Base-by-base conservation (phyloP, 345 rosid genomes). In the Alliaria petiolata region DNA sequence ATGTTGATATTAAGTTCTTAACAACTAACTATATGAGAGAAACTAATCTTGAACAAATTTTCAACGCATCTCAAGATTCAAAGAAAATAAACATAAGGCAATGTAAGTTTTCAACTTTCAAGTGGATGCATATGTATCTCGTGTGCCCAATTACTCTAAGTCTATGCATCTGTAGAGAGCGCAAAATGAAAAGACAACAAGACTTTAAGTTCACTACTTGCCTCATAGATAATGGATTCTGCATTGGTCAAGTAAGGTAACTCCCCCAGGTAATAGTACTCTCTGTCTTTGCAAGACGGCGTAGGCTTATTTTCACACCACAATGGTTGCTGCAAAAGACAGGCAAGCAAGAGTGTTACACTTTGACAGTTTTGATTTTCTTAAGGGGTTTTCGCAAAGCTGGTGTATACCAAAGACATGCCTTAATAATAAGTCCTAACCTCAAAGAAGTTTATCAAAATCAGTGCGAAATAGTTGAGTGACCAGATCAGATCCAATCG, bases 201-300 rank as follows among this genome's bases (percentile, higher is more conserved):
- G 55, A 40, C 22, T 17, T 1, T 15, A 2, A 52, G 26, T 26
- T 44, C 28, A 45, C 42, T 22, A 47, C 60, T 69, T 82, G 80
- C 99, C 99, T 91, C 99, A 71, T 31, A 89, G n/a, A 85, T 73
- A 69, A 95, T 78, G 70, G 97, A 80, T 81, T 83, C 93, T 54
- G 80, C 28, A 52, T 77, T 43, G 16, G 87, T 89, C 78, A 95
- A 82, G 84, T 89, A 95, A 0, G 97, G 99, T 84, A 95, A 79
- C 82, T 91, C 86, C 4, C 99, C 99, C 4, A 95, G 88, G 78
- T 78, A 95, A 78, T 64, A 91, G 78, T 86, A 89, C 2, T 81
- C 92, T 54, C 93, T 85, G 62, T 89, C 90, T 36, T 67, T 71
- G 79, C 99, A 95, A 61, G 92, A 71, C 70, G 86, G 69, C 20